A percentile compares a stretch with the other conserved stretches of the same genome.
Evolutionary conservation across 176 grass and related monocot species (phyloP).

Genomic region (Oryza glaberrima): DNA sequence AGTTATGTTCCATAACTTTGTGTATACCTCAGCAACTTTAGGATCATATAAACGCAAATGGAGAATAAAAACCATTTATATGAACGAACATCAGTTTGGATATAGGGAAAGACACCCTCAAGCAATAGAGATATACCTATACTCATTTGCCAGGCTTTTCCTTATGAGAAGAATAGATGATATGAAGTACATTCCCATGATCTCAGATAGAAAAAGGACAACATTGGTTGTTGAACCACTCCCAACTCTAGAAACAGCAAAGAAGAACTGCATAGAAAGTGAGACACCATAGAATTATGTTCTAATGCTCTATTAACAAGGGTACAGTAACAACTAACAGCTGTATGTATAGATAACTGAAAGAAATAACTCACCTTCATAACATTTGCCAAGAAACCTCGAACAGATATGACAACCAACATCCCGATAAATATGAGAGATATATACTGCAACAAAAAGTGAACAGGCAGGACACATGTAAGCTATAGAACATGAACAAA

Average conservation of each 20-base stretch:
- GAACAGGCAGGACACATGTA: constrained; percentile 13
- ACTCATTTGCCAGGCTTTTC: constrained; percentile 94
- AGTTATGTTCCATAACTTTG: neutral
- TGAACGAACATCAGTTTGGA: neutral
- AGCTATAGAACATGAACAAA: neutral
- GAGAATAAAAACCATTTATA: neutral
- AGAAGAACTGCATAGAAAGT: constrained; percentile 84
- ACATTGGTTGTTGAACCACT: constrained; percentile 95
- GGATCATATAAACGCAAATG: neutral
- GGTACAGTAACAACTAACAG: neutral
- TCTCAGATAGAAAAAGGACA: constrained; percentile 95
- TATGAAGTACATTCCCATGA: constrained; percentile 99
- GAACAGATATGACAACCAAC: constrained; percentile 96
- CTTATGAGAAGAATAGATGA: constrained; percentile 98
- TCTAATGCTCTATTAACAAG: constrained; percentile 15
- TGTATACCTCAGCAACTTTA: neutral
- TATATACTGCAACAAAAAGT: constrained; percentile 67
- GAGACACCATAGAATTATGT: neutral
- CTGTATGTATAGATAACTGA: constrained; percentile 3
- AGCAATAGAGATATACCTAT: constrained; percentile 61
- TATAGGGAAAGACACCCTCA: constrained; percentile 1
- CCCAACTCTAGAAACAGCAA: constrained; percentile 95
- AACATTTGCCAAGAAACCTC: constrained; percentile 94
- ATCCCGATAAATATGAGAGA: constrained; percentile 99
- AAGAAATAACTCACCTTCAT: constrained; percentile 71